A percentile compares a stretch with the other conserved stretches of the same genome.
Conservation (phyloP, 495 filamentous ascomycete species). For the Penicillium angulare region DNA sequence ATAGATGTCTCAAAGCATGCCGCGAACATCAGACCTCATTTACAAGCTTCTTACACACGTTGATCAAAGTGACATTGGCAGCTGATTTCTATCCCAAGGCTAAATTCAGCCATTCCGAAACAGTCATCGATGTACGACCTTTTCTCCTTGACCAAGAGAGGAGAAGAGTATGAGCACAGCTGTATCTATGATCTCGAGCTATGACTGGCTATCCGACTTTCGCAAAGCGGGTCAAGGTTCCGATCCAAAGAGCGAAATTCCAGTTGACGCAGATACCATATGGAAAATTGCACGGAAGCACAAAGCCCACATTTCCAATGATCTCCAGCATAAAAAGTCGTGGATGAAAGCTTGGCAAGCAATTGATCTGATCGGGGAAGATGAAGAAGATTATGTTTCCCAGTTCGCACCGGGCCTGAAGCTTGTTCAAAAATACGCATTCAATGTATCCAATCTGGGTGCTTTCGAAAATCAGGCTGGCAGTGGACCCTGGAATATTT, state of each 20-base stretch:
- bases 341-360: neutral
- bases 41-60: neutral
- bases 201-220: neutral
- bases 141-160: neutral
- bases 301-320: neutral
- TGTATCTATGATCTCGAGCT: neutral
- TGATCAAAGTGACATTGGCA: neutral
- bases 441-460: neutral
- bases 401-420: neutral
- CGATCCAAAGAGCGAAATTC: neutral
- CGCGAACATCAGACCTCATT: neutral
- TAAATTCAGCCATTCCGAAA: neutral
- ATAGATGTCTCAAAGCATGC: neutral
- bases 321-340: neutral
- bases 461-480: neutral
- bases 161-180: neutral
- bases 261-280: neutral
- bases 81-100: neutral
- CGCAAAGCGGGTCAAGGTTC: neutral
- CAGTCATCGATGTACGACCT: neutral
- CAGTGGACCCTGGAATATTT: neutral
- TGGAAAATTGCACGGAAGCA: neutral
- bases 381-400: neutral
- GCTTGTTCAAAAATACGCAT: neutral
- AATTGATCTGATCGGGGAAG: constrained; percentile 1